Evolutionary conservation across 306 rosid species (phyloP), one percentile per base, ranked within the genome.

Genomic region (Oxytropis ochrocephala): DNA sequence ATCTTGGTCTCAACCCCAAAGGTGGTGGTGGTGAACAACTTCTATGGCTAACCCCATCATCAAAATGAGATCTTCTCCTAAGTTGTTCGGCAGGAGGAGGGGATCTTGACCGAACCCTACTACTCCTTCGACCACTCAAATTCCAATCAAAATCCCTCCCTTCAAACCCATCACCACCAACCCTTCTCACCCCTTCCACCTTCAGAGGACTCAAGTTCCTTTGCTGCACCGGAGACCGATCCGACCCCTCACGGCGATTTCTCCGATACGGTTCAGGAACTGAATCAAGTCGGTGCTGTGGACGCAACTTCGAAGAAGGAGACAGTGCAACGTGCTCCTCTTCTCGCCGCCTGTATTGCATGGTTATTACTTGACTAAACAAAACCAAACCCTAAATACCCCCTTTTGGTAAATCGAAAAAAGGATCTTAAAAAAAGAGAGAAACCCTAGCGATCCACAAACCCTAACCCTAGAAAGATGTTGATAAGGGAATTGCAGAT

Each of bases 311-410:
- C 19, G 83, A 50, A 51, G 72, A 27, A 0, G 84, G 75, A 39
- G 84, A 54, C 36, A 70, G 79, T 30, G 78, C 69, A 65, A 14
- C 64, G 38, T 79, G 88, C 17, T 79, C 84, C 27, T 84, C 96
- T 14, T 84, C 92, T 54, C 75, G 84, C 76, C 84, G 77, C 35
- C 92, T 76, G 61, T 73, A 73, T 27, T 87, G 89, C 98, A 87
- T 94, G 18, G 19, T 77, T 33, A 81, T 27, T 33, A 81, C 18
- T 70, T 57, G 68, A 62, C 6, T n/a, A 69, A 63, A 55, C 76
- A 73, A 79, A 64, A 39, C 11, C 35, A 73, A 76, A 36, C 61
- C 79, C 73, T 64, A 70, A 38, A 33, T 21, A 54, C 79, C 72
- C 62, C 73, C 69, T 69, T 43, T 41, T 4, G 41, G 14, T 14